phyloP scores from a whole-genome alignment of 176 grass and related monocot genomes.

The Oryza brachyantha region DNA sequence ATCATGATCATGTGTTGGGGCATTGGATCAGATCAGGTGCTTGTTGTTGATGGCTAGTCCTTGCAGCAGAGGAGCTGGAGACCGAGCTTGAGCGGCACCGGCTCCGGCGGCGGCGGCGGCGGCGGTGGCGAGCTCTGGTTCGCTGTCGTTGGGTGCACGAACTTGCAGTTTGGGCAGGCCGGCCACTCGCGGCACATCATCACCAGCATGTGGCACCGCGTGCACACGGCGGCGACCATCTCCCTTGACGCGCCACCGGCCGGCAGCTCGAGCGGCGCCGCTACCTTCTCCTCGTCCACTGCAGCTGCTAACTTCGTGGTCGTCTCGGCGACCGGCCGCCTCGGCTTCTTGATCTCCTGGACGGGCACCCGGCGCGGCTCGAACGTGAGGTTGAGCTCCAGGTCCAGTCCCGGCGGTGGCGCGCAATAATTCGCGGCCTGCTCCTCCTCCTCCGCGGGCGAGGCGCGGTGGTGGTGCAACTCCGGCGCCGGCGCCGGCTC shows the following conservation, averaged over 20 bases:
- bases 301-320: background rate
- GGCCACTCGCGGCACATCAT: slow-evolving; percentile 79
- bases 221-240: slow-evolving; percentile 88
- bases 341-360: background rate
- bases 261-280: background rate
- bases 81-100: slow-evolving; percentile 50
- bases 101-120: slow-evolving; percentile 6
- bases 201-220: slow-evolving; percentile 83
- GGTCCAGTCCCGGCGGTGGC: slow-evolving; percentile 46
- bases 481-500: background rate
- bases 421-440: slow-evolving; percentile 6
- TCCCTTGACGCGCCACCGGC: slow-evolving; percentile 32
- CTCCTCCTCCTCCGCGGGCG: slow-evolving; percentile 7
- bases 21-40: background rate
- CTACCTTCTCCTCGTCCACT: background rate
- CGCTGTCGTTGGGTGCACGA: slow-evolving; percentile 44
- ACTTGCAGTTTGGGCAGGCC: slow-evolving; percentile 97
- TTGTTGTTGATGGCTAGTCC: slow-evolving; percentile 45
- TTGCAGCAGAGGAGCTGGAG: slow-evolving; percentile 70
- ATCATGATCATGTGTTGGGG: background rate
- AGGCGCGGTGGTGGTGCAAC: background rate
- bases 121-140: background rate
- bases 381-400: slow-evolving; percentile 80
- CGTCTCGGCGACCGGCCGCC: background rate
- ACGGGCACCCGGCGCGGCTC: slow-evolving; percentile 20